These are phyloP conservation scores for Plasmodium inui DNA, from an alignment of 169 alveolate genomes.

Conservation along the genomic window DNA sequence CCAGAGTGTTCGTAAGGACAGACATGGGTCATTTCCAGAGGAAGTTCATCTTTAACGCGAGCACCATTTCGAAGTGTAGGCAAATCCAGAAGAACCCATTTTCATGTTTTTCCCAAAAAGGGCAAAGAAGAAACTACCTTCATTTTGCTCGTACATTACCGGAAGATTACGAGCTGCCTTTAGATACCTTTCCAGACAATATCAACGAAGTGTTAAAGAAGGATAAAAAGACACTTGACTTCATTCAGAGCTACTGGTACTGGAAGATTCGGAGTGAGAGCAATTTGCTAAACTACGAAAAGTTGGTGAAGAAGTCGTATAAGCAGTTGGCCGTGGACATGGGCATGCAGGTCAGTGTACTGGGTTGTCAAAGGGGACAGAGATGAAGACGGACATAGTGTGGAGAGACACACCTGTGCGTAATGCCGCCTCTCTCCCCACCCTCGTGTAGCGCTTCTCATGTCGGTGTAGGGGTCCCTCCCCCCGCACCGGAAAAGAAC, in stretches of 20 bases:
- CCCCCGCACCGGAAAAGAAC: too few relatives aligned
- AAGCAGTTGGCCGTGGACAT: constrained; percentile 91
- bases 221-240: constrained; percentile 87
- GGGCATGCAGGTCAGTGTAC: constrained; percentile 84
- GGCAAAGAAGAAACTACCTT: constrained; percentile 78
- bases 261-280: constrained; percentile 90
- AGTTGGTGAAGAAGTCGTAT: constrained; percentile 86
- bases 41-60: background rate
- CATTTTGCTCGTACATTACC: constrained; percentile 88
- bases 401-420: background rate
- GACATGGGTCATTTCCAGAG: background rate
- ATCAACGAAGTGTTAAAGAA: constrained; percentile 83
- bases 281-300: constrained; percentile 84
- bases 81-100: background rate
- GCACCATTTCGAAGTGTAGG: background rate
- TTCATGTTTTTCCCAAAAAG: background rate
- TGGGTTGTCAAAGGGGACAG: background rate
- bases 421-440: background rate
- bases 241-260: constrained; percentile 90
- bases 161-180: constrained; percentile 89
- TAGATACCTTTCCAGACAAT: constrained; percentile 91
- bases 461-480: too few relatives aligned
- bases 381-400: background rate
- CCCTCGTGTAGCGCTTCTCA: background rate
- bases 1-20: background rate